Evolutionary conservation across 2,329 filamentous ascomycete species (phyloP).

Genomic region (Pestalotiopsis sp.): DNA sequence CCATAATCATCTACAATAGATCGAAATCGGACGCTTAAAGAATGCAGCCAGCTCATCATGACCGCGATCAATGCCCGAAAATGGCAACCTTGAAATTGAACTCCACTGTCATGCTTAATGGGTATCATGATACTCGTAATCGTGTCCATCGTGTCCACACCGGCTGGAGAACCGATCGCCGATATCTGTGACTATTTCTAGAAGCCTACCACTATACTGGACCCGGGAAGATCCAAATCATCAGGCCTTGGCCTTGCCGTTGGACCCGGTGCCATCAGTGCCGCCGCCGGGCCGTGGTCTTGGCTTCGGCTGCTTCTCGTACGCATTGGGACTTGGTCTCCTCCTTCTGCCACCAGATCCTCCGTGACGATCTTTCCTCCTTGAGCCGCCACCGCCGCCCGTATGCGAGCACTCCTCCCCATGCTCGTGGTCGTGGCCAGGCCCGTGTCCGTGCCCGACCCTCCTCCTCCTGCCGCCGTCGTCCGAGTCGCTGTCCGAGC

Average conservation of each 20-base stretch:
- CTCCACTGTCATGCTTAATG: neutral
- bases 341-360: constrained; percentile 43
- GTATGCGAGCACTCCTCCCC: constrained; percentile 32
- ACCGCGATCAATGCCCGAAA: neutral
- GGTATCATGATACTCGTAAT: neutral
- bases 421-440: constrained; percentile 31
- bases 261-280: constrained; percentile 1
- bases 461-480: constrained; percentile 43
- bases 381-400: constrained; percentile 8
- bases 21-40: neutral
- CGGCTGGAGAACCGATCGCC: neutral
- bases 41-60: neutral
- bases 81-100: neutral
- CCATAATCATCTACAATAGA: neutral
- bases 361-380: constrained; percentile 11
- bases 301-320: constrained; percentile 73
- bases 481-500: constrained; percentile 58
- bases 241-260: neutral
- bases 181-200: neutral
- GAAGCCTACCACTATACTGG: neutral
- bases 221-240: neutral
- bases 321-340: constrained; percentile 76
- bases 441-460: constrained; percentile 36
- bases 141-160: neutral
- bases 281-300: constrained; percentile 34